Percentiles rank a stretch among this genome's conserved stretches.
phyloP scores from a whole-genome alignment of 2,329 filamentous ascomycete species.

The Aspergillus quadrilineatus region DNA sequence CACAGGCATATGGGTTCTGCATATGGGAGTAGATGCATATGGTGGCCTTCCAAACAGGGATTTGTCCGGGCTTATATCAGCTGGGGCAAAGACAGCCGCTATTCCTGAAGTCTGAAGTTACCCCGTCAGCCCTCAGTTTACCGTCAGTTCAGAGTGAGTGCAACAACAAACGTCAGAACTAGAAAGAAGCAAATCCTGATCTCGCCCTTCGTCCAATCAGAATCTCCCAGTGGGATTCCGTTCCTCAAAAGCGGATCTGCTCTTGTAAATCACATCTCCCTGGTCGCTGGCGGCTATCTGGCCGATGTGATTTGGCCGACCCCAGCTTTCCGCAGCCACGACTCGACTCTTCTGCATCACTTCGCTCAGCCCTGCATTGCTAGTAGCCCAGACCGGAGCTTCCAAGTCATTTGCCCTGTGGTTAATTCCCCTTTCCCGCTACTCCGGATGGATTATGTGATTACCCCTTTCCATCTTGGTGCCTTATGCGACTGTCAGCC shows the following conservation, averaged over 20 bases:
- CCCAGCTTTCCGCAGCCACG: conserved; percentile 13
- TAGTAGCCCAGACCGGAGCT: conserved; percentile 21
- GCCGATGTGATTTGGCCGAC: conserved; percentile 8
- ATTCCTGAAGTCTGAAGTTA: background rate
- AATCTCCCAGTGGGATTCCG: background rate
- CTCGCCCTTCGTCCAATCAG: background rate
- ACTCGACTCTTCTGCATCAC: conserved; percentile 1
- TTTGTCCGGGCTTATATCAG: background rate
- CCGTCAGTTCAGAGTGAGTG: background rate
- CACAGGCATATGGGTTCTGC: background rate
- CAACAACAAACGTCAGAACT: background rate
- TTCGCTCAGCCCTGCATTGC: conserved; percentile 19
- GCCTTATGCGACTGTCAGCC: background rate
- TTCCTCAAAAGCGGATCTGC: background rate
- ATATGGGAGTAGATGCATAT: background rate
- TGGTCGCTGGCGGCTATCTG: conserved; percentile 11
- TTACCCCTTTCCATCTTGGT: conserved; percentile 8
- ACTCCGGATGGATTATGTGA: background rate
- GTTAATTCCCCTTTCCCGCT: conserved; percentile 9
- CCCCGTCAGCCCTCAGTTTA: background rate
- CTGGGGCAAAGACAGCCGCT: background rate
- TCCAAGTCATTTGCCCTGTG: background rate
- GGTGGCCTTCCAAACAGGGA: background rate
- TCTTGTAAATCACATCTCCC: conserved; percentile 12
- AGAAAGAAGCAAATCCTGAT: background rate